Percentiles rank a stretch among this genome's conserved stretches.
Evolutionary conservation across 768 basidiomycete genomes (phyloP).

Genomic region (Mycena vitilis): DNA sequence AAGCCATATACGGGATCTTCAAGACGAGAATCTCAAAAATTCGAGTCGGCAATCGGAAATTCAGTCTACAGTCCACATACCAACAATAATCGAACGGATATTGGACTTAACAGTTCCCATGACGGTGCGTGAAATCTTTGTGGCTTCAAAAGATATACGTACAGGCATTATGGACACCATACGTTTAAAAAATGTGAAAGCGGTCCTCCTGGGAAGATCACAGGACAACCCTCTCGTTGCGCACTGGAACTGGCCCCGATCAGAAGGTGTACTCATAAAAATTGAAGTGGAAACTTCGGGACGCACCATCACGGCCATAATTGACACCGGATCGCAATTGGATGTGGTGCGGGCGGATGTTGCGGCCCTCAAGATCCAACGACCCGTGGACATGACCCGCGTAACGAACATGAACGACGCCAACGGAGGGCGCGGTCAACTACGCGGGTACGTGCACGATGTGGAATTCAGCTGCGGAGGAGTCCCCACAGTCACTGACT

Average conservation of each 20-base stretch:
- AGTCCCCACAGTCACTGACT: slow-evolving; percentile 35
- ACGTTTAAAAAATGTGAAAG: slow-evolving; percentile 8
- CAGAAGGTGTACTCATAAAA: slow-evolving; percentile 1
- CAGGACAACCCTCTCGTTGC: background rate
- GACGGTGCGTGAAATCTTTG: slow-evolving; percentile 12
- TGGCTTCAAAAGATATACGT: slow-evolving; percentile 20
- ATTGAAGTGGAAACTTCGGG: slow-evolving; percentile 16
- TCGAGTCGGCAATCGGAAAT: background rate
- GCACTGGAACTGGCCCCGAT: slow-evolving; percentile 4
- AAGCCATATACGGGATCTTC: no score
- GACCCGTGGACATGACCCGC: slow-evolving; percentile 31
- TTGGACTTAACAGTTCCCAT: slow-evolving; percentile 2
- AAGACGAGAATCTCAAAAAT: background rate
- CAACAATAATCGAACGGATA: background rate
- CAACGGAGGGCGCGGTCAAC: slow-evolving; percentile 40
- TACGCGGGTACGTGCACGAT: slow-evolving; percentile 37
- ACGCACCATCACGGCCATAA: background rate
- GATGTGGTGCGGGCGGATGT: slow-evolving; percentile 15
- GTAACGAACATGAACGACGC: slow-evolving; percentile 37
- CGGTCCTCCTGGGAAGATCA: background rate
- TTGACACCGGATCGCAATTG: slow-evolving; percentile 3
- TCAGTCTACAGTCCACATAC: background rate
- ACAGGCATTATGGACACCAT: slow-evolving; percentile 15
- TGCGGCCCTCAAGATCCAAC: slow-evolving; percentile 13
- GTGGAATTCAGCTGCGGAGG: slow-evolving; percentile 39